Base-by-base conservation (phyloP, 176 grass and related monocot genomes). In the Triticum monococcum region DNA sequence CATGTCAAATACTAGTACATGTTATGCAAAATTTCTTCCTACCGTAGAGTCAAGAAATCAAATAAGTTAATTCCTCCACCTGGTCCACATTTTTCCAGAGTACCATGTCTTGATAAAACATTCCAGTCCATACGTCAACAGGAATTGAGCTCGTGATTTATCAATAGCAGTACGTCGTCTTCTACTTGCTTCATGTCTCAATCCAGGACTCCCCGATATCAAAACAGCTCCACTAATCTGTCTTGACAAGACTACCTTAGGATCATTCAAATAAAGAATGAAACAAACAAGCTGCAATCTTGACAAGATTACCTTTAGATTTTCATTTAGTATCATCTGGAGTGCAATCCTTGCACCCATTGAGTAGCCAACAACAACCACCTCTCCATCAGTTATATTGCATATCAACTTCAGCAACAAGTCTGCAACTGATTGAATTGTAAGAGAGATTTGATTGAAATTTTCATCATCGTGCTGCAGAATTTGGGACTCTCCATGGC, bases 321-420 rank as follows among this genome's bases (percentile, higher is more conserved):
- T 90, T 89, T 90, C 84, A 68, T 94, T 94, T 65, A 94, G 57
- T 88, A 90, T 79, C 96, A 95, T 98, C 40, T 92, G 88, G 36
- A 98, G 81, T 88, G 96, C 93, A 89, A 98, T 95, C 87, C 96
- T 92, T 82, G 93, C 96, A 74, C 96, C 96, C 93, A 98, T 95
- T 71, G 96, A 98, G 79, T 98, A 98, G 61, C 91, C 96, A 77
- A 98, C 91, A 37, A 98, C 84, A 36, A 94, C 66, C 65, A 95
- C 90, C 23, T 74, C 72, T 82, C 82, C 91, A 75, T 90, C 84
- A 79, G 93, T 91, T 73, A 98, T 89, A 68, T 91, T 25, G 54
- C 64, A 83, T 31, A 98, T 83, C 78, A 95, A 89, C 77, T 94
- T 94, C 32, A 88, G 67, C 78, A 98, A 91, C 66, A 92, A 78